Evolutionary conservation across 1,284 basidiomycete species (phyloP), one percentile per base, ranked within the genome.

Genomic region (Cystobasidium slooffiae): DNA sequence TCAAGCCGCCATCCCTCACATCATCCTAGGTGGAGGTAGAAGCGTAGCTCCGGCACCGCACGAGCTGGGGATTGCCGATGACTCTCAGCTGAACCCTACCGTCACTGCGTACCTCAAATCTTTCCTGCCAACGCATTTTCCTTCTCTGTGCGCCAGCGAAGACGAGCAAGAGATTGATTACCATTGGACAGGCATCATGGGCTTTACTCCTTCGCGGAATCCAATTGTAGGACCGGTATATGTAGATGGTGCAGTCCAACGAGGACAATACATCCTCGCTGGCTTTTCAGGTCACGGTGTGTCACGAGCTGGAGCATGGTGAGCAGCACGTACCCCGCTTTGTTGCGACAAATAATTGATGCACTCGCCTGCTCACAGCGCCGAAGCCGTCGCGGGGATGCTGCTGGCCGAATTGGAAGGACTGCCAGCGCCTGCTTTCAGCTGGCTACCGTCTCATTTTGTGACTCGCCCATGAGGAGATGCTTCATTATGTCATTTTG

Each of bases 131-230:
- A 78, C 78, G 0, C 78, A 88, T 18, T 91, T 90, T 78, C 86
- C 88, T 0, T 85, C 83, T 0, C 84, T 84, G 76, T 88, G 85
- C 72, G 84, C 86, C 62, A 77, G 78, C 6, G 84, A 82, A 0
- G 77, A 77, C 22, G 85, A 86, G 8, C 52, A 64, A 74, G 86
- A 87, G 31, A 88, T 88, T 18, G 85, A 86, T 69, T 84, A 84
- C 3, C 79, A 85, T 0, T 90, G 90, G 91, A 91, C 89, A 1
- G 92, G 92, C 0, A 91, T 94, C 62, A 91, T 92, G 90, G 92
- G 88, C 0, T 91, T 85, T 79, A 92, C 91, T 0, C 83, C 83
- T 67, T 84, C 83, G 7, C 84, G 84, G 0, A 88, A 89, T 80
- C 92, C 91, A 0, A 87, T 91, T 75, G 91, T 93, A 49, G 90